These are phyloP conservation scores for Eimeria praecox DNA, from an alignment of 169 alveolate genomes.

Conservation along the genomic window DNA sequence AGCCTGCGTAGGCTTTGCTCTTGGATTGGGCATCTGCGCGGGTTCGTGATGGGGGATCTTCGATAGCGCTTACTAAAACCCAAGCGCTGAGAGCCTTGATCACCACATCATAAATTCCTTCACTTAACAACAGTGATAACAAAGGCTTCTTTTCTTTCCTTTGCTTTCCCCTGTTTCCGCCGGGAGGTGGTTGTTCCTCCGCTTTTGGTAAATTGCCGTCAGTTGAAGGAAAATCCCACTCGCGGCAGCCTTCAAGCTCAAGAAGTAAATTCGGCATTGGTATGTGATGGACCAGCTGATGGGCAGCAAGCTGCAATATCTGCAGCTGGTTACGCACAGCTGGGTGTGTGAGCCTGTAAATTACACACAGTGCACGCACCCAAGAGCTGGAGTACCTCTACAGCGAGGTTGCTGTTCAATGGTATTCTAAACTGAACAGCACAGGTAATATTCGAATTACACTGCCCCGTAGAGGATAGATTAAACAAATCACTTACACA, in stretches of 20 bases:
- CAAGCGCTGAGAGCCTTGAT: constrained; percentile 54
- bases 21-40: not conserved
- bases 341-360: constrained; percentile 60
- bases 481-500: constrained; percentile 11
- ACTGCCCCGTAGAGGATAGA: not conserved
- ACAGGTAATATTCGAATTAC: not conserved
- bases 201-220: not conserved
- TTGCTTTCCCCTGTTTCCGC: not conserved
- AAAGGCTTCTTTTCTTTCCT: not conserved
- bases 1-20: not conserved
- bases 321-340: constrained; percentile 66
- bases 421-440: not conserved
- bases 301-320: constrained; percentile 74
- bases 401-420: no score
- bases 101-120: constrained; percentile 32
- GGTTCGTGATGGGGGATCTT: not conserved
- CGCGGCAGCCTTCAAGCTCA: not conserved
- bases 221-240: not conserved
- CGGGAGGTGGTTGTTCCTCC: not conserved
- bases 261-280: constrained; percentile 61
- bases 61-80: constrained; percentile 6
- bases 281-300: constrained; percentile 53
- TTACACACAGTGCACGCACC: not conserved
- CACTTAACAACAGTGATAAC: constrained; percentile 22
- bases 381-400: not conserved